phyloP scores from a whole-genome alignment of 2,329 filamentous ascomycete species.

The Sordariomycetes sp. region DNA sequence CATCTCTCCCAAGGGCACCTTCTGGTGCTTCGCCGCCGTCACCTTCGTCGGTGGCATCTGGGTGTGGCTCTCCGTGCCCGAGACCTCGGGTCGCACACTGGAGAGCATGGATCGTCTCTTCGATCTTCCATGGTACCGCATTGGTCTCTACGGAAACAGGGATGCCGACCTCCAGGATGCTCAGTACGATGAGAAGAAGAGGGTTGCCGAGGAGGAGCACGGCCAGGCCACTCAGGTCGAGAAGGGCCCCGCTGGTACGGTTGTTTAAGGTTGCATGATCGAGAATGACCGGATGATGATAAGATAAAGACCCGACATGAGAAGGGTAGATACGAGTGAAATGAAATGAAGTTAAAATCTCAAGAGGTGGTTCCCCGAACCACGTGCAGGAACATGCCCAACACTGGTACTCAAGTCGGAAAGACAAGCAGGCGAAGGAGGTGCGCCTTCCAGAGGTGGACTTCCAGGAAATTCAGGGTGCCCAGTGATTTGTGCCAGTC shows the following conservation, averaged over 20 bases:
- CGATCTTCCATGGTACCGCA: conserved; percentile 64
- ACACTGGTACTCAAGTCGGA: too few relatives aligned
- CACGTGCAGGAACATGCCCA: too few relatives aligned
- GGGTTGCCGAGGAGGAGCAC: conserved; percentile 19
- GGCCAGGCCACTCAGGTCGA: conserved; percentile 25
- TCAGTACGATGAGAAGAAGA: conserved; percentile 33
- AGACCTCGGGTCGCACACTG: conserved; percentile 57
- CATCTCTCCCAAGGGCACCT: conserved; percentile 56
- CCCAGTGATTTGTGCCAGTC: too few relatives aligned
- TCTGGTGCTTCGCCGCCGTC: conserved; percentile 65
- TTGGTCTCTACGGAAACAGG: conserved; percentile 49
- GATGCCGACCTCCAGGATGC: conserved; percentile 39
- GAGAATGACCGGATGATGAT: too few relatives aligned
- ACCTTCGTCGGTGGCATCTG: conserved; percentile 59
- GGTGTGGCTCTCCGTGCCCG: conserved; percentile 66
- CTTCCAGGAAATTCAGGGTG: too few relatives aligned
- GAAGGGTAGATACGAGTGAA: too few relatives aligned
- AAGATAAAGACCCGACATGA: too few relatives aligned
- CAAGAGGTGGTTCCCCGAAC: too few relatives aligned
- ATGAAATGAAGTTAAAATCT: too few relatives aligned
- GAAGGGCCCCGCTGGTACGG: conserved; percentile 5
- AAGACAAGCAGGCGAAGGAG: too few relatives aligned
- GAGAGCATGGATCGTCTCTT: conserved; percentile 68
- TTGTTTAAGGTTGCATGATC: not conserved
- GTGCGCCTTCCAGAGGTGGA: too few relatives aligned